Conservation (phyloP, 2,329 filamentous ascomycete species). For the Aspergillus arachidicola region DNA sequence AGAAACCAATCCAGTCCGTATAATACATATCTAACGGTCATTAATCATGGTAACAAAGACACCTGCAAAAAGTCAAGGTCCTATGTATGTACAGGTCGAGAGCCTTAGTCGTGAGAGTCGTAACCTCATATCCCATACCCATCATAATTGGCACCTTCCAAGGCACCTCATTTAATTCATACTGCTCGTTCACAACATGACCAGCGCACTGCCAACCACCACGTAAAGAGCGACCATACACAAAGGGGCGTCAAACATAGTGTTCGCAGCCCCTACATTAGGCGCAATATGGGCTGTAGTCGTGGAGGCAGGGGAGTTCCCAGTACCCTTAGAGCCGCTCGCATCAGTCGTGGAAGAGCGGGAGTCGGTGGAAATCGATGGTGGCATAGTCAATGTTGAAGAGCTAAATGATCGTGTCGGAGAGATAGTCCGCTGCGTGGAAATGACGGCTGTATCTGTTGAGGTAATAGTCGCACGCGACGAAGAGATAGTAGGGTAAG, state of each 20-base stretch:
- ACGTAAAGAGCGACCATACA: constrained; percentile 24
- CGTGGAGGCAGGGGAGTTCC: constrained; percentile 2
- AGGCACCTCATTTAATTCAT: background rate
- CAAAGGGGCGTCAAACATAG: constrained; percentile 15
- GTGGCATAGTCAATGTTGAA: background rate
- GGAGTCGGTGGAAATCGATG: background rate
- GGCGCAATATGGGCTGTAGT: constrained; percentile 20
- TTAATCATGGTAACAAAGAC: constrained; percentile 4
- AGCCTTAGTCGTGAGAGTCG: constrained; percentile 14
- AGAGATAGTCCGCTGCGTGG: background rate
- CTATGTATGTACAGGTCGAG: constrained; percentile 13
- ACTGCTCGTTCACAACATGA: constrained; percentile 21
- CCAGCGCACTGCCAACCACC: constrained; percentile 24
- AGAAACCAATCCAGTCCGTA: background rate
- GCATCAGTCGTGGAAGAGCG: constrained; percentile 14
- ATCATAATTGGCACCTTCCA: background rate
- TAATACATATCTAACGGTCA: background rate
- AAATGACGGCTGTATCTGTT: background rate
- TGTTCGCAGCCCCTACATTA: constrained; percentile 21
- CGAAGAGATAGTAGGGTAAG: background rate
- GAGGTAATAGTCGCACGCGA: background rate
- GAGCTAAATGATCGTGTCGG: constrained; percentile 1
- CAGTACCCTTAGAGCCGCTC: background rate
- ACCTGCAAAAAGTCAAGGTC: constrained; percentile 3
- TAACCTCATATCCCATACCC: constrained; percentile 17